phyloP scores from a whole-genome alignment of 495 filamentous ascomycete species.

The Chaetomium tenue region DNA sequence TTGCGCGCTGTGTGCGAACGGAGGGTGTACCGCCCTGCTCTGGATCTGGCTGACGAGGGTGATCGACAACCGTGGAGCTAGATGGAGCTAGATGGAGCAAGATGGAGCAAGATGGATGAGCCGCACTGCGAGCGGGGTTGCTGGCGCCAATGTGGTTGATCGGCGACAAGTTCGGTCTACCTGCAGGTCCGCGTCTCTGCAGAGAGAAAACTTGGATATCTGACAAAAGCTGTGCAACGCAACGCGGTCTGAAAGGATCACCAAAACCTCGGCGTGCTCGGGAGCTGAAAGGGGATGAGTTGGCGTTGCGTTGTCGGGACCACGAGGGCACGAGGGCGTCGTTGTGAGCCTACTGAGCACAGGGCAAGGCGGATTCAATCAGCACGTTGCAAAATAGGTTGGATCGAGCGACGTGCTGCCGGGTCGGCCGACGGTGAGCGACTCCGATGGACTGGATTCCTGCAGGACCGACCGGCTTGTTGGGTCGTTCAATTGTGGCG shows the following conservation, averaged over 20 bases:
- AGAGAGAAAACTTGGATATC: background rate
- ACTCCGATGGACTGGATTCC: slow-evolving; percentile 11
- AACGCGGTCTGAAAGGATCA: too few relatives aligned
- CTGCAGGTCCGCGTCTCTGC: background rate
- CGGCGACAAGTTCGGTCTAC: background rate
- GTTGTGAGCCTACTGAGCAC: slow-evolving; percentile 13
- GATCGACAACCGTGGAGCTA: background rate
- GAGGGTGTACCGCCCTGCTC: slow-evolving; percentile 21
- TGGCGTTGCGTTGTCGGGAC: slow-evolving; percentile 1
- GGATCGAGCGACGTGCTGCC: background rate
- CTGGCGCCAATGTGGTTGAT: background rate
- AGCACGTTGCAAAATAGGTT: background rate
- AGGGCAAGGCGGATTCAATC: slow-evolving; percentile 16
- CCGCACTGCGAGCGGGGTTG: slow-evolving; percentile 3
- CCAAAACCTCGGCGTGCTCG: background rate
- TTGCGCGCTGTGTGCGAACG: slow-evolving; percentile 9
- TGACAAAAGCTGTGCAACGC: too few relatives aligned
- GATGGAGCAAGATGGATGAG: background rate
- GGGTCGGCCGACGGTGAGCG: slow-evolving; percentile 15
- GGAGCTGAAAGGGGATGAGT: slow-evolving; percentile 13
- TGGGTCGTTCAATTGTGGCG: slow-evolving; percentile 14
- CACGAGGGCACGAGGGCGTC: background rate
- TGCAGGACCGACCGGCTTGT: slow-evolving; percentile 13
- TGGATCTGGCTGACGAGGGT: slow-evolving; percentile 7
- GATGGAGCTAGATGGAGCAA: background rate